Base-by-base conservation (phyloP, 371 early-diverging fungal species). In the Mortierella sp. region DNA sequence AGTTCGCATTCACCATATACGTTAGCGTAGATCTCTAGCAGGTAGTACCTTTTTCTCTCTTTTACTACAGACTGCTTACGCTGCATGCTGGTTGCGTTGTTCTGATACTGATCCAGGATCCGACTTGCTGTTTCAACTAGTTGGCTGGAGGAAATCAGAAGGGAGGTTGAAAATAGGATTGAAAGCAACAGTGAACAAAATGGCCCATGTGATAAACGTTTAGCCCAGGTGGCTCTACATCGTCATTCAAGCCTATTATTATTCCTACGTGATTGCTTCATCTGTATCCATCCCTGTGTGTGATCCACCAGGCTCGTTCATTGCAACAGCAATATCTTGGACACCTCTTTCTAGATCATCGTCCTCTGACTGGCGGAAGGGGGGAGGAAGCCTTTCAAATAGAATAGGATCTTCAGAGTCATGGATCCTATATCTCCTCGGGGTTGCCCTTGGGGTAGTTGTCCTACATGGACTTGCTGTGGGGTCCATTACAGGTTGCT, bases 311-410 rank as follows among this genome's bases (percentile, higher is more conserved):
- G 72, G 65, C 29, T 68, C 77, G 15, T 62, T 68, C 62, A 77
- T 64, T 2, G 72, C 64, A 5, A 65, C 50, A 7, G 66, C 59
- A 44, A 77, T 68, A 57, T 77, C 77, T 14, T 62, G 77, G 7
- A 68, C 52, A 6, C 68, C 68, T 43, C 77, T 56, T 30, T 77
- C 77, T 23, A 77, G 66, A 53, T 77, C 77, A 51, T 77, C 76
- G 46, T 76, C 77, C 57, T 72, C 77, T 23, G 77, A 77, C n/a
- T 62, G 77, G n/a, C 72, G 68, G 4, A 25, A 51, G 16, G 46
- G 58, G 6, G 37, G 37, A 16, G 61, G 30, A 9, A 63, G 25
- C 0, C 48, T 59, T 43, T 64, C 74, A 53, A 75, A 46, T 44
- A 56, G 57, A 2, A 70, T 46, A 23, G 75, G 75, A 28, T 75